Percentiles rank a stretch among this genome's conserved stretches.
Evolutionary conservation across 176 grass and related monocot genomes (phyloP).

Genomic region (Tillandsia leiboldiana): DNA sequence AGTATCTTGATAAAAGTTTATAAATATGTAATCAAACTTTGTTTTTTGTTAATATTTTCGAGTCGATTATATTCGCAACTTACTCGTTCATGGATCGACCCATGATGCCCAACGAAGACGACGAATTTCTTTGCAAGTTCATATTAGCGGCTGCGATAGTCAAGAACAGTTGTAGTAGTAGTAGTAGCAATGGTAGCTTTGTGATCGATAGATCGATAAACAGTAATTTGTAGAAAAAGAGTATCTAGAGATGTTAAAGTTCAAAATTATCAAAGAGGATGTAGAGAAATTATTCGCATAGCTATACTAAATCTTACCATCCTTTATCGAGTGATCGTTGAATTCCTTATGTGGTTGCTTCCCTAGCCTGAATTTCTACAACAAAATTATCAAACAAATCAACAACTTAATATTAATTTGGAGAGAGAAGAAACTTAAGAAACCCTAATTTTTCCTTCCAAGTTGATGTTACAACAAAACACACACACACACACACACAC

Average conservation of each 20-base stretch:
- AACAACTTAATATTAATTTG: slow-evolving; percentile 12
- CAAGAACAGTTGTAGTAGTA: neutral
- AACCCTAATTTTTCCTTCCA: neutral
- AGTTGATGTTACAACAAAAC: slow-evolving; percentile 11
- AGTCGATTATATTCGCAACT: neutral
- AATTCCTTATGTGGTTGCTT: slow-evolving; percentile 29
- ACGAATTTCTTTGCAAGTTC: slow-evolving; percentile 15
- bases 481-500: neutral
- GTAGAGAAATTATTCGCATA: too few relatives aligned
- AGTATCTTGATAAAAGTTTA: neutral
- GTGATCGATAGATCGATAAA: too few relatives aligned
- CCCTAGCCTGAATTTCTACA: slow-evolving; percentile 25
- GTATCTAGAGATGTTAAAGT: too few relatives aligned
- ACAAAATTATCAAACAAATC: slow-evolving; percentile 4
- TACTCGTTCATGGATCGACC: slow-evolving; percentile 25
- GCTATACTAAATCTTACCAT: slow-evolving; percentile 9
- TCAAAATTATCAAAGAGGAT: too few relatives aligned
- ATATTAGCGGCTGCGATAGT: neutral
- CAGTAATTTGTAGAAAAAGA: too few relatives aligned
- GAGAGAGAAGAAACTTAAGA: neutral
- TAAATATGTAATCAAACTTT: neutral
- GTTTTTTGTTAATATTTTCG: neutral
- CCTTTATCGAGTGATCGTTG: slow-evolving; percentile 15
- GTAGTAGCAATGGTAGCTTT: too few relatives aligned
- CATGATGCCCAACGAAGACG: slow-evolving; percentile 17